Conservation (phyloP, 108 stramenopile species). For the Halocafeteria seosinensis region DNA sequence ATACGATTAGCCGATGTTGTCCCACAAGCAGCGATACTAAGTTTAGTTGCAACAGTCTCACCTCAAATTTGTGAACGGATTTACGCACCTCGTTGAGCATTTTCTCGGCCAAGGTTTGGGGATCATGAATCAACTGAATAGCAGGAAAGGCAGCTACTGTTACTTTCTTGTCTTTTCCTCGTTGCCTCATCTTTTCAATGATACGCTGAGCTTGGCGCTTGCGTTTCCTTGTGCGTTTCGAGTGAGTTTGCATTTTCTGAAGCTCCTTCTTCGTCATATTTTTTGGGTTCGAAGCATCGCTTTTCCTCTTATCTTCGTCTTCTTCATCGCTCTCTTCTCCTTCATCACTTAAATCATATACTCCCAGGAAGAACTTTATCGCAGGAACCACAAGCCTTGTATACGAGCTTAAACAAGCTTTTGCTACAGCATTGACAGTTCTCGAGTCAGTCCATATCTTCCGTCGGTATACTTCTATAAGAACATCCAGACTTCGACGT, state of each 20-base stretch:
- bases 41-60: slow-evolving; percentile 80
- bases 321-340: slow-evolving; percentile 52
- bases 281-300: neutral
- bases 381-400: slow-evolving; percentile 48
- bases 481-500: slow-evolving; percentile 67
- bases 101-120: slow-evolving; percentile 68
- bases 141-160: slow-evolving; percentile 45
- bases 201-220: neutral
- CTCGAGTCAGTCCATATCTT: slow-evolving; percentile 86
- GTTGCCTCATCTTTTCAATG: neutral
- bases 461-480: slow-evolving; percentile 72
- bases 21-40: slow-evolving; percentile 77
- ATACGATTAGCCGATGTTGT: slow-evolving; percentile 66
- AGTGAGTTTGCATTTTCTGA: neutral
- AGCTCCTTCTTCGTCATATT: neutral
- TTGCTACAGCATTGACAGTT: slow-evolving; percentile 74
- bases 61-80: slow-evolving; percentile 58
- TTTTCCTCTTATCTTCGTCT: slow-evolving; percentile 10
- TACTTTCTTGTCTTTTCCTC: neutral
- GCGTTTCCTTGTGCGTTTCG: slow-evolving; percentile 23
- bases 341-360: slow-evolving; percentile 62
- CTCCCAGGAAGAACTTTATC: slow-evolving; percentile 82
- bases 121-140: slow-evolving; percentile 78
- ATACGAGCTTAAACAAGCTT: slow-evolving; percentile 44
- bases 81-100: slow-evolving; percentile 56